phyloP scores from a whole-genome alignment of 1,139 yeast species.

The Diutina mesorugosa region DNA sequence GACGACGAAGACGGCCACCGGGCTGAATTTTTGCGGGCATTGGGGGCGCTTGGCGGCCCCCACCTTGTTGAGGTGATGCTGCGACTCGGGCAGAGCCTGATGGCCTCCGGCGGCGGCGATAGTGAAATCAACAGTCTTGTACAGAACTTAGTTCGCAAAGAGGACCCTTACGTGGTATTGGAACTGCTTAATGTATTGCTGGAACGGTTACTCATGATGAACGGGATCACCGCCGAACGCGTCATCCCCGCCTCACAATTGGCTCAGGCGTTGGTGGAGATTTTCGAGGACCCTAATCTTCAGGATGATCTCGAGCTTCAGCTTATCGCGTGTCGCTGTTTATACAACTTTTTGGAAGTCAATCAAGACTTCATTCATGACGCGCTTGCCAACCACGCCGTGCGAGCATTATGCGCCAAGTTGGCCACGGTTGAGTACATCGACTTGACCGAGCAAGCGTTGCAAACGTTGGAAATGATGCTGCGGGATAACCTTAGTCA shows the following conservation, averaged over 20 bases:
- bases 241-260: conserved; percentile 49
- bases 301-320: conserved; percentile 68
- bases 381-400: conserved; percentile 55
- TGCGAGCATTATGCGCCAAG: conserved; percentile 11
- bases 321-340: conserved; percentile 73
- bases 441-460: conserved; percentile 86
- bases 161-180: conserved; percentile 32
- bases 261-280: conserved; percentile 40
- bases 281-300: conserved; percentile 46
- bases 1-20: conserved; percentile 14
- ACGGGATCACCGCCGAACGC: conserved; percentile 49
- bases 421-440: conserved; percentile 36
- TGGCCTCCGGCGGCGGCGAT: not conserved
- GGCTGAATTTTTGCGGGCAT: conserved; percentile 17
- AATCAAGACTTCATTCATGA: conserved; percentile 52
- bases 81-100: conserved; percentile 5
- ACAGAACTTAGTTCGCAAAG: conserved; percentile 27
- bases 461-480: conserved; percentile 63
- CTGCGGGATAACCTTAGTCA: conserved; percentile 43
- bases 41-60: conserved; percentile 12
- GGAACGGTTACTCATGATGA: conserved; percentile 56
- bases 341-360: conserved; percentile 72
- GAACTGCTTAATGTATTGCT: conserved; percentile 56
- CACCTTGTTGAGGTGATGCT: conserved; percentile 3
- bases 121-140: conserved; percentile 27